These are phyloP conservation scores for Spathaspora girioi DNA, from an alignment of 805 yeast species.

Conservation along the genomic window DNA sequence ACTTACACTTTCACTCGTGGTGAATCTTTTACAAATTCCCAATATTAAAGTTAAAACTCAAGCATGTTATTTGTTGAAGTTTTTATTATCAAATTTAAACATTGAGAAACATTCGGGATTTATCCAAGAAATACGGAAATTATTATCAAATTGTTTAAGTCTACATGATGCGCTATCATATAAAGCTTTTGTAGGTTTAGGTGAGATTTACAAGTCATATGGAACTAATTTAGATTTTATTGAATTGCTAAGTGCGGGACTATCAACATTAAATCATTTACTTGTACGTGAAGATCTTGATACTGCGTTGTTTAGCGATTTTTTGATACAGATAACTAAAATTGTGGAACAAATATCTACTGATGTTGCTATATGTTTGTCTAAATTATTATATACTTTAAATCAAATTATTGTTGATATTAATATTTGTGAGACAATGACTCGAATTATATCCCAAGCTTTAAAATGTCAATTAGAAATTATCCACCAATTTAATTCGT, in stretches of 20 bases:
- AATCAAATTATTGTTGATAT: conserved; percentile 26
- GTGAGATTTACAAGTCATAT: not conserved
- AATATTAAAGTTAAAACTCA: not conserved
- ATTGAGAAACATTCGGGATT: not conserved
- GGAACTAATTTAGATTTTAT: conserved; percentile 9
- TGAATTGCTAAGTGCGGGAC: conserved; percentile 22
- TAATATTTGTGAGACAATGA: conserved; percentile 9
- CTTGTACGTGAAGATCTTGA: not conserved
- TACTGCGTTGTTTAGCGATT: conserved; percentile 8
- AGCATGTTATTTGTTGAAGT: not conserved
- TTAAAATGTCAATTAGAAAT: conserved; percentile 19
- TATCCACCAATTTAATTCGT: conserved; percentile 14
- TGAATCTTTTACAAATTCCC: not conserved
- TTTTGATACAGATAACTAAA: conserved; percentile 15
- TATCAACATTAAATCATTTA: conserved; percentile 17
- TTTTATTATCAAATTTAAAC: not conserved
- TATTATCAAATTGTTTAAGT: not conserved
- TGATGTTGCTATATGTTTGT: conserved; percentile 7
- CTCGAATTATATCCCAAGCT: conserved; percentile 12
- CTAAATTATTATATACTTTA: conserved; percentile 25
- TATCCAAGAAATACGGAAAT: conserved; percentile 1
- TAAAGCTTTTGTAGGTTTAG: conserved; percentile 5
- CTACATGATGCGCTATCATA: not conserved
- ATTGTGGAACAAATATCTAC: conserved; percentile 2
- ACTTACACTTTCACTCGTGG: not conserved